Conservation (phyloP, 495 filamentous ascomycete species). For the Usnea hakonensis region DNA sequence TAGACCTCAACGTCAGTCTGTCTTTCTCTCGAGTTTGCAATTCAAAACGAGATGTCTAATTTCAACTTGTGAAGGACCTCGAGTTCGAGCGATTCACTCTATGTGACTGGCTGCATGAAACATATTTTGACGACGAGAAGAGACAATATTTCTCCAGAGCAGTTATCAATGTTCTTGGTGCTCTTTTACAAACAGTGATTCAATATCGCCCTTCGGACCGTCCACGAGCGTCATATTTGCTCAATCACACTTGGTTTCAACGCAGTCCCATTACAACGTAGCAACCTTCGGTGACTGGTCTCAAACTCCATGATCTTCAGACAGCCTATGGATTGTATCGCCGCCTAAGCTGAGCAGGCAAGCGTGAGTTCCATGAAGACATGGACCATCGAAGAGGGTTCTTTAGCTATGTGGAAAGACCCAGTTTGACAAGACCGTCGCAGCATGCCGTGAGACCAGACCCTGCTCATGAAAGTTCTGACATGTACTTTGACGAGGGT, state of each 20-base stretch:
- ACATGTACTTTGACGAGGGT: conserved; percentile 7
- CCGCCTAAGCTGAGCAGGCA: not conserved
- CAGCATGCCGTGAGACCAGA: too few relatives aligned
- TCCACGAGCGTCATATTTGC: conserved; percentile 13
- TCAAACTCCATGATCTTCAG: not conserved
- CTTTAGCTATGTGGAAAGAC: too few relatives aligned
- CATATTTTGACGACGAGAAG: conserved; percentile 18
- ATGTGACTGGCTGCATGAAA: conserved; percentile 18
- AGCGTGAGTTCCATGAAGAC: conserved; percentile 7
- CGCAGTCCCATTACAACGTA: conserved; percentile 4
- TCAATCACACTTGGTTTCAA: conserved; percentile 16
- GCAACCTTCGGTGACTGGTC: too few relatives aligned
- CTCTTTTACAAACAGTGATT: conserved; percentile 12
- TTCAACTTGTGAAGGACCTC: not conserved
- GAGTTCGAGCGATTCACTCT: conserved; percentile 4
- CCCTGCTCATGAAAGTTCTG: conserved; percentile 6
- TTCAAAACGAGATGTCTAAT: conserved; percentile 9
- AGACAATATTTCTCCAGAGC: conserved; percentile 12
- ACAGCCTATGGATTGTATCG: conserved; percentile 1
- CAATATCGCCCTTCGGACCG: conserved; percentile 18
- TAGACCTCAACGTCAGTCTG: not conserved
- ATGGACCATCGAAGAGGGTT: conserved; percentile 2
- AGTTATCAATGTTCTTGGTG: conserved; percentile 11
- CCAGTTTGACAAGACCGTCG: too few relatives aligned
- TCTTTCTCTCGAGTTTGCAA: conserved; percentile 2